Conservation (phyloP, 164 flowering plant species). For the Vitis amurensis region DNA sequence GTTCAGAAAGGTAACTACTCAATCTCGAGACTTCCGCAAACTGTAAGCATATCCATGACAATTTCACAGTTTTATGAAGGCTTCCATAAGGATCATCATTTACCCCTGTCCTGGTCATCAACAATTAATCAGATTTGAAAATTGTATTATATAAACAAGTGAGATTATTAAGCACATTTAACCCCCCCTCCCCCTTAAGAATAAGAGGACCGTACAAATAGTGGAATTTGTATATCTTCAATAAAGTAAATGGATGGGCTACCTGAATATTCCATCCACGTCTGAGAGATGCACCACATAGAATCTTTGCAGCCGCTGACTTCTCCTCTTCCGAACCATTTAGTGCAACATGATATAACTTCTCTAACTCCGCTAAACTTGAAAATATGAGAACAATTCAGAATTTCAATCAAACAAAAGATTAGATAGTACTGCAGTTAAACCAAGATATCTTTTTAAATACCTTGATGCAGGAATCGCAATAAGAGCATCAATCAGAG, state of each 20-base stretch:
- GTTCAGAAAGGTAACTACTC: too few relatives aligned
- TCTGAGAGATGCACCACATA: conserved; percentile 71
- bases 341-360: conserved; percentile 60
- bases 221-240: not conserved
- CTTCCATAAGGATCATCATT: not conserved
- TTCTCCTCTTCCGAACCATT: conserved; percentile 66
- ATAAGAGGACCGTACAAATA: not conserved
- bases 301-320: conserved; percentile 62
- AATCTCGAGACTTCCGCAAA: not conserved
- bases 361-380: conserved; percentile 71
- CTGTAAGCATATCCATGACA: not conserved
- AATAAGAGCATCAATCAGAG: conserved; percentile 52
- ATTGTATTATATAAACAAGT: too few relatives aligned
- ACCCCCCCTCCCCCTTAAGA: too few relatives aligned
- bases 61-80: not conserved
- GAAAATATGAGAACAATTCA: conserved; percentile 12
- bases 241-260: not conserved
- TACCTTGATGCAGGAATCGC: conserved; percentile 90
- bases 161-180: too few relatives aligned
- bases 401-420: conserved; percentile 11
- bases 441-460: not conserved
- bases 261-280: conserved; percentile 87
- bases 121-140: too few relatives aligned
- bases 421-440: not conserved
- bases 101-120: not conserved